Conservation (phyloP, 352 stramenopile species). For the Phytophthora sansomeana region DNA sequence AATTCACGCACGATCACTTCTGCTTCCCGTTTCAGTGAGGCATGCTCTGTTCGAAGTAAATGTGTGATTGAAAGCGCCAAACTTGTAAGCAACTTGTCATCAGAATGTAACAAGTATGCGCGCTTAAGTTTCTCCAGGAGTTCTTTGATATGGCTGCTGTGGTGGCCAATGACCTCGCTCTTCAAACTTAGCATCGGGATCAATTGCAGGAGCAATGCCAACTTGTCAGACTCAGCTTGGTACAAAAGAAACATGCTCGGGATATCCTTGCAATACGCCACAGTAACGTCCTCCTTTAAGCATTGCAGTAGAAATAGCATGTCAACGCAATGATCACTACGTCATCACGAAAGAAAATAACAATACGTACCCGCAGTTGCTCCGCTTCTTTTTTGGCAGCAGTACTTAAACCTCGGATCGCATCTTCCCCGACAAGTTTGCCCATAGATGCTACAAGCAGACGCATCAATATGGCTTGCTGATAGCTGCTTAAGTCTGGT, state of each 20-base stretch:
- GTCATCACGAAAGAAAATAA: background rate
- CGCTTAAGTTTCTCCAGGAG: slow-evolving; percentile 84
- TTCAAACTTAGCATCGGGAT: slow-evolving; percentile 76
- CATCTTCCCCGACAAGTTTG: slow-evolving; percentile 56
- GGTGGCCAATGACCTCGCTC: slow-evolving; percentile 72
- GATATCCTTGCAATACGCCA: slow-evolving; percentile 85
- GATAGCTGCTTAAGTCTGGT: slow-evolving; percentile 78
- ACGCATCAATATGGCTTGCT: slow-evolving; percentile 82
- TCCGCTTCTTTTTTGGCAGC: slow-evolving; percentile 59
- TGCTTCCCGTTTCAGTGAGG: slow-evolving; percentile 81
- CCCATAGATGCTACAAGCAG: slow-evolving; percentile 74
- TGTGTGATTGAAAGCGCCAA: slow-evolving; percentile 76
- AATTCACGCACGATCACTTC: slow-evolving; percentile 82
- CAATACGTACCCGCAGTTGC: slow-evolving; percentile 55
- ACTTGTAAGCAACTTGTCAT: slow-evolving; percentile 74
- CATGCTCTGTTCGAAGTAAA: slow-evolving; percentile 74
- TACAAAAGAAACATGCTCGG: slow-evolving; percentile 77
- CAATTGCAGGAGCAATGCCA: slow-evolving; percentile 76
- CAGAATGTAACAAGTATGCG: slow-evolving; percentile 69
- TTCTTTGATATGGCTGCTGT: slow-evolving; percentile 69
- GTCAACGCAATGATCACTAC: background rate
- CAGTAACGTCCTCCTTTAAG: slow-evolving; percentile 75
- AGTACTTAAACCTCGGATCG: slow-evolving; percentile 29
- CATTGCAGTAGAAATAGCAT: background rate
- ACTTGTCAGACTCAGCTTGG: slow-evolving; percentile 83